Conservation (phyloP, 2,329 filamentous ascomycete species). For the Claviceps fusiformis region DNA sequence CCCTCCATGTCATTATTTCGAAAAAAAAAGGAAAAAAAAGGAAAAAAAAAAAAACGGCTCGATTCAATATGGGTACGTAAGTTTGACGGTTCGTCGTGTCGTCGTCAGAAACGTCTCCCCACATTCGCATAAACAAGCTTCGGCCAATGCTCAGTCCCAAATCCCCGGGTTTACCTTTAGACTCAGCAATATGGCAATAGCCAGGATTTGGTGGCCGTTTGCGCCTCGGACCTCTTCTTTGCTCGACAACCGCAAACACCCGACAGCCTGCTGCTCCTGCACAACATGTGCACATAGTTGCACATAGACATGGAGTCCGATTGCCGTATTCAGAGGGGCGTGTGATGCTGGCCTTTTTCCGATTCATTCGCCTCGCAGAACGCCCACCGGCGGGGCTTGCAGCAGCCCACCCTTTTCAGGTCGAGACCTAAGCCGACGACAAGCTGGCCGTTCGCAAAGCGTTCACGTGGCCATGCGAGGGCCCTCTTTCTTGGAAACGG, state of each 20-base stretch:
- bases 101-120: no score
- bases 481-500: background rate
- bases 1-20: no score
- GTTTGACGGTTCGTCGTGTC: no score
- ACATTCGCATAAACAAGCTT: no score
- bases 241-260: background rate
- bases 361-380: slow-evolving; percentile 4
- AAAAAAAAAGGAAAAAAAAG: no score
- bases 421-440: background rate
- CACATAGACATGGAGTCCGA: background rate
- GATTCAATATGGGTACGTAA: no score
- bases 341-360: slow-evolving; percentile 3
- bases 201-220: no score
- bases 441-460: no score
- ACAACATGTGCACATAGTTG: background rate
- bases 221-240: background rate
- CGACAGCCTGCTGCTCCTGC: background rate
- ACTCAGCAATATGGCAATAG: no score
- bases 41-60: no score
- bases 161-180: no score
- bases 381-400: background rate
- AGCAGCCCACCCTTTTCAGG: background rate
- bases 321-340: background rate
- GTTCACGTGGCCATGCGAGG: no score
- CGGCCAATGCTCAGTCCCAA: background rate